Evolutionary conservation across 129 eudicot genomes (phyloP).

Genomic region (Smallanthus sonchifolius): DNA sequence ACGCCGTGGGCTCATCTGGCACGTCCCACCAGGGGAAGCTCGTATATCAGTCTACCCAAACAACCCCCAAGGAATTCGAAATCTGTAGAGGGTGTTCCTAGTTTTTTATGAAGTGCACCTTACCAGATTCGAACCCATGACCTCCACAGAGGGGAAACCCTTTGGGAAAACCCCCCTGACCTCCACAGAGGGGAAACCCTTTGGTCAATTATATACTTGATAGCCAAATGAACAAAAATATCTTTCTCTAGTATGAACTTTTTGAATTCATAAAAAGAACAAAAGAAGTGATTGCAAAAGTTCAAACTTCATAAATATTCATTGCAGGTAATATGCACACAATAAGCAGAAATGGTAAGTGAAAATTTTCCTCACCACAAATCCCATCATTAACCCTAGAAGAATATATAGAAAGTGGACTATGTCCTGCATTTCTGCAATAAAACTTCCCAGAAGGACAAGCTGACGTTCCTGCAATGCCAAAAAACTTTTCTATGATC

Average conservation of each 20-base stretch:
- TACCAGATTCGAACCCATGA: too few relatives aligned
- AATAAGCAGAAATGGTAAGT: neutral
- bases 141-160: too few relatives aligned
- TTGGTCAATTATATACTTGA: neutral
- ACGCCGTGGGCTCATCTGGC: too few relatives aligned
- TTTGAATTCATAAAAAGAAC: neutral
- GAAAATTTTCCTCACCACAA: slow-evolving; percentile 55
- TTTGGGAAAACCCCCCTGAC: too few relatives aligned
- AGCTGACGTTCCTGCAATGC: slow-evolving; percentile 92
- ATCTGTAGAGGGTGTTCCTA: too few relatives aligned
- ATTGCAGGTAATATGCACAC: neutral
- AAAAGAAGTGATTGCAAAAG: neutral
- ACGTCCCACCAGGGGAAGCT: too few relatives aligned
- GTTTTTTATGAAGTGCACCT: too few relatives aligned
- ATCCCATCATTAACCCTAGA: slow-evolving; percentile 97
- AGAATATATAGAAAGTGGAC: slow-evolving; percentile 59
- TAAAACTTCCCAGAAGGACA: slow-evolving; percentile 80
- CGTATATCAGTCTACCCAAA: too few relatives aligned
- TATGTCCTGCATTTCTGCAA: slow-evolving; percentile 73
- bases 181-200: neutral
- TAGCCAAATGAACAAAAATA: slow-evolving; percentile 1
- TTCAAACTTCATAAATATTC: neutral
- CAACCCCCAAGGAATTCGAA: too few relatives aligned
- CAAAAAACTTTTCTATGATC: neutral
- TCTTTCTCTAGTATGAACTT: neutral